A percentile compares a stretch with the other conserved stretches of the same genome.
These are phyloP conservation scores for Stachybotrys elegans DNA, from an alignment of 2,329 filamentous ascomycete genomes.

Conservation along the genomic window DNA sequence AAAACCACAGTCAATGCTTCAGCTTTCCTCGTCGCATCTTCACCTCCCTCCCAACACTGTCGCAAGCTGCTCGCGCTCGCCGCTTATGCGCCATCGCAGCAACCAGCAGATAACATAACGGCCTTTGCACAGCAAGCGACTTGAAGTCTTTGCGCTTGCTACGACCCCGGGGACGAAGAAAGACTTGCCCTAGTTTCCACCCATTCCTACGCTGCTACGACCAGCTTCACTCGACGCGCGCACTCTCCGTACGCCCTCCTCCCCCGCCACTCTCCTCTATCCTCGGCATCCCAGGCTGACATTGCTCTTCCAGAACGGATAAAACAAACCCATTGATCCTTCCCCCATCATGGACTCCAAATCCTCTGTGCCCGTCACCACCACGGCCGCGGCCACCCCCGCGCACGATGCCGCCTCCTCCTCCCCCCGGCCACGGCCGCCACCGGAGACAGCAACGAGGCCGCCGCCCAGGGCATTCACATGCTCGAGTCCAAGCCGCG, in stretches of 20 bases:
- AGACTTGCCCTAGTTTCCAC: too few relatives aligned
- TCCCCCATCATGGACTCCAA: not conserved
- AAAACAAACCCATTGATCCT: too few relatives aligned
- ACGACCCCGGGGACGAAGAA: slow-evolving; percentile 43
- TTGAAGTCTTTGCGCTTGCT: slow-evolving; percentile 66
- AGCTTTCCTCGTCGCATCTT: not conserved
- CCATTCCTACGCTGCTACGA: too few relatives aligned
- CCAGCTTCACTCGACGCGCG: not conserved
- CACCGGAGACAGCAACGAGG: slow-evolving; percentile 13
- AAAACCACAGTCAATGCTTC: not conserved
- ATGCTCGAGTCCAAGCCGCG: slow-evolving; percentile 48
- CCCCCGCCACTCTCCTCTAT: too few relatives aligned
- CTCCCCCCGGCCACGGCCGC: not conserved
- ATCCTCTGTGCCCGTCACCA: slow-evolving; percentile 11
- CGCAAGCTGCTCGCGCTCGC: slow-evolving; percentile 10
- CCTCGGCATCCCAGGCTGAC: too few relatives aligned
- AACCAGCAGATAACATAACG: not conserved
- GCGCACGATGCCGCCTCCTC: slow-evolving; percentile 6
- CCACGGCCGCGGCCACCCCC: slow-evolving; percentile 8
- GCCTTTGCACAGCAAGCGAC: slow-evolving; percentile 49
- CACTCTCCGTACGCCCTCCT: not conserved
- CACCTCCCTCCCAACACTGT: not conserved
- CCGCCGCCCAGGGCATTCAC: slow-evolving; percentile 46
- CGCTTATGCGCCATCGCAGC: too few relatives aligned
- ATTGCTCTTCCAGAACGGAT: too few relatives aligned